Base-by-base conservation (phyloP, 192 early-diverging fungal species). In the Coemansia sp. region DNA sequence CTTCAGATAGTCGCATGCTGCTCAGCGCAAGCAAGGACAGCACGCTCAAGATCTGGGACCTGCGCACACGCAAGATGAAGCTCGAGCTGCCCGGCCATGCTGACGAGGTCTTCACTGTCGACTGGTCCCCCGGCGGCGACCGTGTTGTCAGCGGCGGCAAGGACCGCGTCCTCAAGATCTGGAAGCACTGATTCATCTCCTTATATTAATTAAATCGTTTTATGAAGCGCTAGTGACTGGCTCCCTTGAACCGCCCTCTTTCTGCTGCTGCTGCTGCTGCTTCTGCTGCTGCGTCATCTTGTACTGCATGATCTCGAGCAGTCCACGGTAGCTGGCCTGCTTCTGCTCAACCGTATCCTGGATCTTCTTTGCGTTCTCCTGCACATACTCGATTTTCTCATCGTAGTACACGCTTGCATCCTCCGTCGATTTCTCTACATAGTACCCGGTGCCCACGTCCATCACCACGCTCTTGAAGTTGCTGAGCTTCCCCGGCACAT, bases 381-480 rank as follows among this genome's bases (percentile, higher is more conserved):
- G 88, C 29, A 98, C 83, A 63, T 85, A 94, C 6, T 89, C 87
- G 14, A 92, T 85, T 79, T 96, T 98, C 29, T 77, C 61, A 20
- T 87, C 86, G 75, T 92, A 98, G 60, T 92, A 98, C 23, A 85
- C 75, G 59, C 84, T 79, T 4, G 94, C 95, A 61, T 95, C 91
- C n/a, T 83, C 76, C 17, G 84, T 74, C 75, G 84, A 88, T 86
- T 98, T 96, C 72, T 95, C 92, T 23, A 95, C 87, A 65, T 89
- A 95, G 73, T 98, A 98, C 30, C 96, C 96, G 17, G 96, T 96
- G 48, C 96, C 96, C 44, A 96, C 87, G 74, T 98, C 96, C 2
- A 98, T 91, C 62, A 96, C 89, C 11, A 98, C 92, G 45, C 86
- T 92, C 50, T 92, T 85, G 14, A 87, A 82, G 64, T 94, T 82